A percentile compares a stretch with the other conserved stretches of the same genome.
Evolutionary conservation across 148 eudicot species (phyloP).

Genomic region (Amaranthus palmeri): DNA sequence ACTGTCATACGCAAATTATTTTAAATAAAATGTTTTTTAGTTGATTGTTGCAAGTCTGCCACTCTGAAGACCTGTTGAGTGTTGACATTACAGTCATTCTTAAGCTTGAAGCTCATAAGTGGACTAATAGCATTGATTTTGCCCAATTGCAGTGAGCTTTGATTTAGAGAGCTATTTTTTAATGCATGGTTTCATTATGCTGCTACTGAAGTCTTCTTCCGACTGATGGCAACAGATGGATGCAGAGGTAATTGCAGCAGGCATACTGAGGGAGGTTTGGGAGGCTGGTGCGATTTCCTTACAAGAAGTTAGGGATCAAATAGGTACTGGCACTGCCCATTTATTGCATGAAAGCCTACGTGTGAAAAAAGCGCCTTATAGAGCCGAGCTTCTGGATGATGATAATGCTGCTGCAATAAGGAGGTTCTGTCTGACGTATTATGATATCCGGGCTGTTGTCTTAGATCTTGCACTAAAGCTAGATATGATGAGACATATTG

Average conservation of each 20-base stretch:
- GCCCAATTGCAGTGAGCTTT: background rate
- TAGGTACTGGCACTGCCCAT: slow-evolving; percentile 79
- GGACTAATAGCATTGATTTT: background rate
- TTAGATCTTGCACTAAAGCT: slow-evolving; percentile 75
- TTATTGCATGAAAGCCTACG: slow-evolving; percentile 84
- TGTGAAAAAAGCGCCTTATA: slow-evolving; percentile 56
- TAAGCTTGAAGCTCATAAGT: background rate
- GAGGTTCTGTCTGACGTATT: slow-evolving; percentile 80
- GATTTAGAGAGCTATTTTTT: background rate
- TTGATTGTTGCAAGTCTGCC: too few species aligned
- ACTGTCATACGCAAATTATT: too few species aligned
- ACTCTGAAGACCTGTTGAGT: too few species aligned
- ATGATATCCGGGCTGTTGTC: slow-evolving; percentile 83
- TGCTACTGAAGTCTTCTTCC: slow-evolving; percentile 11
- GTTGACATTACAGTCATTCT: too few species aligned
- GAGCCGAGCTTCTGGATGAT: slow-evolving; percentile 65
- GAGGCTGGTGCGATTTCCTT: slow-evolving; percentile 71
- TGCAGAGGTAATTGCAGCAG: slow-evolving; percentile 95
- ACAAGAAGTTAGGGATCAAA: slow-evolving; percentile 50
- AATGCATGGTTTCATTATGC: background rate
- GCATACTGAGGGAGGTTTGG: slow-evolving; percentile 71
- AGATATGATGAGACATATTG: slow-evolving; percentile 84
- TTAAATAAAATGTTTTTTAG: too few species aligned
- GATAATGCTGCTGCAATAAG: slow-evolving; percentile 75
- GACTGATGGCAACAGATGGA: slow-evolving; percentile 64